Base-by-base conservation (phyloP, 352 stramenopile genomes). In the Pythium dissotocum region DNA sequence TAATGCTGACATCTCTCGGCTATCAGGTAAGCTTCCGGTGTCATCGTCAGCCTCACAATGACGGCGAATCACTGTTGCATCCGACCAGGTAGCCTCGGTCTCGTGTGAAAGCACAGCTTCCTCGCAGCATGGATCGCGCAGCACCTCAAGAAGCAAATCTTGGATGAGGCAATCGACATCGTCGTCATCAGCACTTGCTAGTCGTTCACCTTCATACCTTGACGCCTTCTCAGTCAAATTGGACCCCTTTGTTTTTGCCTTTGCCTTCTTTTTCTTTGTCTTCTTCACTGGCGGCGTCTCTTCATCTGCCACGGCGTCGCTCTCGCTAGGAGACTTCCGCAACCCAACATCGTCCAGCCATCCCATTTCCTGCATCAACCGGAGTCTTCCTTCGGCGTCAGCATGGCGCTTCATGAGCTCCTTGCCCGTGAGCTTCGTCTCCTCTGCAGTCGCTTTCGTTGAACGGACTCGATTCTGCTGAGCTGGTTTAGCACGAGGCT, bases 341-440 rank as follows among this genome's bases (percentile, higher is more conserved):
- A 60, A 21, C 1, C 40, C 48, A 2, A 65, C 2, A 10, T 71
- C 65, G 10, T 54, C n/a, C 1, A 67, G 42, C 65, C 65, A 67
- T 4, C 65, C 65, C 65, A 67, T 63, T 16, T 71, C 58, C 8
- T 53, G 16, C 49, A 67, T 63, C 18, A 71, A n/a, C 2, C 49
- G 49, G 0, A 61, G 33, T 32, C 44, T 33, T 0, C 28, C 57
- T 52, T 63, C 58, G 0, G 56, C 54, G 5, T 69, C 54, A 9
- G 32, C 60, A 18, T 24, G 33, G 3, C 54, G 53, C 13, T 65
- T 64, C 46, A 61, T 52, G 1, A 48, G n/a, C 28, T 58, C 51
- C 32, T 62, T 67, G 21, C 64, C 44, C 2, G 57, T 61, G 6
- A 55, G n/a, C 16, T 36, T 54, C 13, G 38, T 46, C n/a, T 44